Evolutionary conservation across 768 basidiomycete species (phyloP), one percentile per base, ranked within the genome.

Genomic region (Cytidiella melzeri): DNA sequence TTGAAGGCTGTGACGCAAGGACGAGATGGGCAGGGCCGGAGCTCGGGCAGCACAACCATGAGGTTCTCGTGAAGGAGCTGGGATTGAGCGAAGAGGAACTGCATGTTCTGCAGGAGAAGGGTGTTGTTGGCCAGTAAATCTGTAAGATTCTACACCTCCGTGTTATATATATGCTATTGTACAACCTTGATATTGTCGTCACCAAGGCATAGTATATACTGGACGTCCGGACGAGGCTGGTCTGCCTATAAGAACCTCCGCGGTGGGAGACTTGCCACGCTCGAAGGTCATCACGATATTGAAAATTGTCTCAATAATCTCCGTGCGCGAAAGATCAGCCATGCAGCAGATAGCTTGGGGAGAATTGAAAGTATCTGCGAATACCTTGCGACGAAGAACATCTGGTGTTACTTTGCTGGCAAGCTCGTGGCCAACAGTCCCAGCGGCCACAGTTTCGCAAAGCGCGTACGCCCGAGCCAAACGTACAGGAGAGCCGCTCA

Each of bases 1-100:
- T 87, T 46, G 76, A 83, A 50, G 81, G 80, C 12, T 76, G 75
- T 23, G 72, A 81, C 38, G 65, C 75, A 4, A 69, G 69, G 55
- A 81, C 83, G 1, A 73, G 70, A 53, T 86, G 83, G 83, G 83
- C 82, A 23, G 84, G 83, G 0, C 84, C 83, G 1, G 71, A 83
- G 52, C 66, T 86, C n/a, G 84, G 84, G 3, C 62, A 60, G 23
- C 65, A 69, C 41, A 67, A 63, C 45, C 55, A 53, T n/a, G 67
- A 68, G 51, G 64, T 68, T 36, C 48, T 68, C 7, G 43, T 58
- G 19, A 59, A 52, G 1, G 60, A 64, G 44, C 53, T 68, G 20
- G 65, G 63, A 2, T 43, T 68, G 2, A 47, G 57, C 0, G 55
- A 53, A 9, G 60, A 57, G 3, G 64, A 67, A 44, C 50, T 67